Base-by-base conservation (phyloP, 495 filamentous ascomycete genomes). In the Podospora anserina region DNA sequence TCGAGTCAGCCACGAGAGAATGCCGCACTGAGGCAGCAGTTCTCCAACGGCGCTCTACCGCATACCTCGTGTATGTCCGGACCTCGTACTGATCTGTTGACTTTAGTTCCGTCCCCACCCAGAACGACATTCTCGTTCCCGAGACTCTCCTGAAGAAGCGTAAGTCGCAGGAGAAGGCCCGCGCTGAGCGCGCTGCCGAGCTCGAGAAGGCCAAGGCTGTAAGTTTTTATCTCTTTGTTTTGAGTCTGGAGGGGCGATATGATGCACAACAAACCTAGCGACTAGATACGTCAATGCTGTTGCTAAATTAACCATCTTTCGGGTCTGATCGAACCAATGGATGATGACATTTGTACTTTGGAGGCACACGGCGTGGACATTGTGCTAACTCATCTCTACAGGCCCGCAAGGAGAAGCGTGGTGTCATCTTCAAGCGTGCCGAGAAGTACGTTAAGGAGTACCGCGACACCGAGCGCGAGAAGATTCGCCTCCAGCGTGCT, bases 91-190 rank as follows among this genome's bases (percentile, higher is more conserved):
- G 80, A 85, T 82, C 79, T 82, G 66, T 72, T 70, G 70, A 68
- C 30, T 72, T 77, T 82, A 96, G 92, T 82, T 86, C 88, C 82
- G 90, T 94, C 75, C 91, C 94, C 59, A 94, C 93, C 79, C 78
- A 90, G 82, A 91, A 97, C 81, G 90, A 97, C 80, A 89, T 97
- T 80, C 89, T 97, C 75, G 93, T 97, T 78, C 94, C 94, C 67
- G 94, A 97, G 89, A 97, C 94, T 74, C 91, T 97, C 78, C 90
- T 97, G 77, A 99, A 97, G 91, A 99, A 99, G 91, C 93, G 95
- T 88, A 99, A 98, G 92, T 90, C 88, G 82, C 94, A 97, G 85
- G 95, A 99, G 89, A 96, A 97, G 88, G 91, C 92, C 78, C 90
- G 92, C 78, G 94, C 94, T 82, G 90, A 93, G 80, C 88, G 88